phyloP scores from a whole-genome alignment of 805 yeast genomes.

The Yamadazyma olivae region DNA sequence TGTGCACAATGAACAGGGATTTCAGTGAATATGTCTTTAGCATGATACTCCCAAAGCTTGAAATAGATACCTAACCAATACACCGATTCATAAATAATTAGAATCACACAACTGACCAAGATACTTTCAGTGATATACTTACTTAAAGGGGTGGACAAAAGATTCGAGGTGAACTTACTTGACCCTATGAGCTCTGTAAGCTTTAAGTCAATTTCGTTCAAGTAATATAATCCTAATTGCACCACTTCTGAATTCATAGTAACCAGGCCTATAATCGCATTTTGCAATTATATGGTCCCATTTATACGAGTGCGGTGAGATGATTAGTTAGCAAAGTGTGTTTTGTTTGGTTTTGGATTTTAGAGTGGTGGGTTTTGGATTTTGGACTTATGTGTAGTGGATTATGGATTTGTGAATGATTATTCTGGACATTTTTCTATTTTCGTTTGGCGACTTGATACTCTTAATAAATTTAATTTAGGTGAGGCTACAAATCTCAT shows the following conservation, averaged over 20 bases:
- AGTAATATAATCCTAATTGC: neutral
- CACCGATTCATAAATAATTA: slow-evolving; percentile 36
- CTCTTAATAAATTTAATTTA: no score
- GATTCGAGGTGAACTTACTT: slow-evolving; percentile 16
- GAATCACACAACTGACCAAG: slow-evolving; percentile 18
- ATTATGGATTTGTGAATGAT: no score
- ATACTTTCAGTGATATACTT: slow-evolving; percentile 27
- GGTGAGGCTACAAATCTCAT: neutral
- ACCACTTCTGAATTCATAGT: neutral
- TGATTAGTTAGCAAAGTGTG: no score
- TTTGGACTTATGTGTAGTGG: no score
- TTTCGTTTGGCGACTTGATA: no score
- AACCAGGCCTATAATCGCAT: neutral
- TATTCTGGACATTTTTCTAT: no score
- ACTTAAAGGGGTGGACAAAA: slow-evolving; percentile 24
- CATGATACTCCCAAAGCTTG: slow-evolving; percentile 47
- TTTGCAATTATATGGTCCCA: neutral
- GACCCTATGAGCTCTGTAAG: slow-evolving; percentile 5
- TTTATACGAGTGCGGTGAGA: no score
- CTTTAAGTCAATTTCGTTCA: slow-evolving; percentile 3
- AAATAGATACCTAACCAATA: slow-evolving; percentile 43
- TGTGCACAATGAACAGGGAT: slow-evolving; percentile 81
- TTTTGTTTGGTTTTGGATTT: no score
- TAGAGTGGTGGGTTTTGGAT: no score
- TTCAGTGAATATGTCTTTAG: slow-evolving; percentile 63